These are phyloP conservation scores for Stephania yunnanensis DNA, from an alignment of 164 flowering plant species.

Conservation along the genomic window DNA sequence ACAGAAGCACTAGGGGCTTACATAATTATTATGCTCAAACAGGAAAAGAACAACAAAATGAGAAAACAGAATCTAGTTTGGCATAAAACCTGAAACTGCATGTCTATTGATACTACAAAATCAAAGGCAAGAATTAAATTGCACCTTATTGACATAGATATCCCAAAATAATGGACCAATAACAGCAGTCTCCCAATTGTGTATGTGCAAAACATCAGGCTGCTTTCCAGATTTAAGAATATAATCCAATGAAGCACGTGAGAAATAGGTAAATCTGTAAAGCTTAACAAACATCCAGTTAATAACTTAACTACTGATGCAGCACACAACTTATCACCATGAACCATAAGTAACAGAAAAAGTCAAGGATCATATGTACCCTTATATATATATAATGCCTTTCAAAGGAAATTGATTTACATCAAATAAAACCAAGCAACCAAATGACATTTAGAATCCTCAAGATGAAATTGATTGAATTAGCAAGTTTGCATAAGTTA, in stretches of 20 bases:
- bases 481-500: not conserved
- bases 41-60: not conserved
- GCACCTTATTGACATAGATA: constrained; percentile 67
- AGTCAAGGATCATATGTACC: not conserved
- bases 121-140: constrained; percentile 1
- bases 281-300: constrained; percentile 21
- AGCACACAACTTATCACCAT: not conserved
- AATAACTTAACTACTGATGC: constrained; percentile 9
- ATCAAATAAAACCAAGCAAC: not conserved
- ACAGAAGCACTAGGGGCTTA: not conserved
- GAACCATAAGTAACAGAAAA: not conserved
- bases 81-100: not conserved
- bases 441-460: not conserved
- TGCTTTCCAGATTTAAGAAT: constrained; percentile 64
- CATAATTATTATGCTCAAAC: not conserved
- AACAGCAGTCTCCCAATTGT: constrained; percentile 76
- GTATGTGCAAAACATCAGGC: constrained; percentile 77
- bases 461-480: not conserved
- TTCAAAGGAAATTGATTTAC: not conserved
- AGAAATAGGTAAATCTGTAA: constrained; percentile 74
- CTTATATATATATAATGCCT: not conserved
- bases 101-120: constrained; percentile 2
- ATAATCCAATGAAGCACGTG: constrained; percentile 82
- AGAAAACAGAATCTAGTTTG: not conserved
- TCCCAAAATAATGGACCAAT: constrained; percentile 90